phyloP scores from a whole-genome alignment of 1,284 basidiomycete genomes.

The Ustilago cynodontis region DNA sequence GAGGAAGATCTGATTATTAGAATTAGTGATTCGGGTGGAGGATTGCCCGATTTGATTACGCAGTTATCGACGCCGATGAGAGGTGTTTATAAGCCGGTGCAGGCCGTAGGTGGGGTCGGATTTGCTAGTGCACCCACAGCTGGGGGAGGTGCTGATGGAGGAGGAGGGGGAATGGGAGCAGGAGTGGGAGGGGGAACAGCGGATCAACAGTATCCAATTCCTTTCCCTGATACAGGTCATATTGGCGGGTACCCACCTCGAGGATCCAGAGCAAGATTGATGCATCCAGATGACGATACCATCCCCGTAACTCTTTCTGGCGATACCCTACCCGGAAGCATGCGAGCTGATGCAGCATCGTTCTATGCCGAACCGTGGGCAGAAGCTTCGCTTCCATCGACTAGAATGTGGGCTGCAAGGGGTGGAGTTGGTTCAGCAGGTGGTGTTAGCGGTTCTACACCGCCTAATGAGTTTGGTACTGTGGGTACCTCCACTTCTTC shows the following conservation, averaged over 20 bases:
- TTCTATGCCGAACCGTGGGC: conserved; percentile 43
- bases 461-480: conserved; percentile 39
- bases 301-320: conserved; percentile 32
- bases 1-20: conserved; percentile 67
- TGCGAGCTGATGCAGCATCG: conserved; percentile 6
- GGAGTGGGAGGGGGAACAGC: not conserved
- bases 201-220: conserved; percentile 40
- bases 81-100: conserved; percentile 2
- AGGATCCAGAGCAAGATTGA: conserved; percentile 30
- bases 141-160: not conserved
- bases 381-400: conserved; percentile 9
- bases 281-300: conserved; percentile 26
- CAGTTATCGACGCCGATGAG: conserved; percentile 28
- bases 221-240: conserved; percentile 44
- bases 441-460: conserved; percentile 28
- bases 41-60: conserved; percentile 52
- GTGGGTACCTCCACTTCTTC: conserved; percentile 33
- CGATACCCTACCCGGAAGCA: conserved; percentile 7
- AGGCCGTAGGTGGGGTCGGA: not conserved
- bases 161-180: not conserved
- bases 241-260: conserved; percentile 39
- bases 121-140: conserved; percentile 9
- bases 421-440: conserved; percentile 46
- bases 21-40: conserved; percentile 58
- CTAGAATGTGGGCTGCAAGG: conserved; percentile 17